Evolutionary conservation across 257 asterid species (phyloP), one percentile per base, ranked within the genome.

Genomic region (Salvia miltiorrhiza): DNA sequence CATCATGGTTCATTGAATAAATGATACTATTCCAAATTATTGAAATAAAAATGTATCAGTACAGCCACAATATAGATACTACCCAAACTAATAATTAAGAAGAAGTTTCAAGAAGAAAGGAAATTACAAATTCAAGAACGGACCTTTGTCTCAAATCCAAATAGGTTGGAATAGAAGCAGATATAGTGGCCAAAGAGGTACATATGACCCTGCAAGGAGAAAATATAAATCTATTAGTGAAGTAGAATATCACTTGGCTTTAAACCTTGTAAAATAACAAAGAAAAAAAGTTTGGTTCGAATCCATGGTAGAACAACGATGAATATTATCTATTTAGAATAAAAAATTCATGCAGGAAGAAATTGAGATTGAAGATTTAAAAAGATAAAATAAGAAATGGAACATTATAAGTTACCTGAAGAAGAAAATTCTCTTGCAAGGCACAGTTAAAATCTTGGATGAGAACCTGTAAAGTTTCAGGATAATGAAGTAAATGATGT

Each of bases 81-180:
- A 45, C 19, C 28, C 48, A 40, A 56, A 55, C 21, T 10, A n/a
- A 50, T 33, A 13, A 20, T 45, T 39, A 45, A 19, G 57, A 44
- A 65, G 19, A 52, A 43, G 33, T 44, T 35, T 45, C 32, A 7
- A 54, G 28, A 21, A 19, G 14, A 45, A 9, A 47, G 17, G 8
- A 47, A 70, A 28, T 13, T 20, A 69, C 43, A 21, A 17, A 59
- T 75, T 55, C 65, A 57, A 67, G 65, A 67, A 28, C 77, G 72
- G 58, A 91, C 99, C 99, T 89, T 94, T 44, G 99, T 94, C 89
- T 94, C 99, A 80, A 87, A 94, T 65, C 99, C 97, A 64, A 94
- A 92, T 28, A 94, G 82, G 81, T 94, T 94, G 77, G 99, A 92
- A 67, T 94, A 94, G 74, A 94, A 94, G 96, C 99, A 94, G 75